A percentile compares a stretch with the other conserved stretches of the same genome.
Conservation (phyloP, 2,329 filamentous ascomycete genomes). For the Tricladium varicosporioides region DNA sequence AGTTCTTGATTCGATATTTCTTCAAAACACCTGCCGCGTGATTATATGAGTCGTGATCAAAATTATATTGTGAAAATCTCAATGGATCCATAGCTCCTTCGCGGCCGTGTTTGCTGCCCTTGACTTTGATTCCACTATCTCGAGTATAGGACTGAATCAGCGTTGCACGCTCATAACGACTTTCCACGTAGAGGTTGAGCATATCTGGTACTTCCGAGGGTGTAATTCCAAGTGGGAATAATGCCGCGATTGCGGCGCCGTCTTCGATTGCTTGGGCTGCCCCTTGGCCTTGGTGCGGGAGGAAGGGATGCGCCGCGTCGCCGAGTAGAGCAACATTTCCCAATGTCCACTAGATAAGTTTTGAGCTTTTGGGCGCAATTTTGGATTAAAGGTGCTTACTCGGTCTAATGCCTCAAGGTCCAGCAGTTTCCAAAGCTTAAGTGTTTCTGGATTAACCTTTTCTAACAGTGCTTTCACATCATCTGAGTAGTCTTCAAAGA, state of each 20-base stretch:
- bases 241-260: constrained; percentile 53
- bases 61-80: constrained; percentile 41
- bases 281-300: constrained; percentile 61
- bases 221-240: constrained; percentile 50
- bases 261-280: constrained; percentile 67
- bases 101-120: too few species aligned
- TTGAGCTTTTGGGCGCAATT: constrained; percentile 37
- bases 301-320: constrained; percentile 67
- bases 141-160: constrained; percentile 54
- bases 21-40: too few species aligned
- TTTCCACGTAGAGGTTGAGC: constrained; percentile 57
- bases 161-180: constrained; percentile 55
- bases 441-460: constrained; percentile 42
- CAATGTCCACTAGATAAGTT: constrained; percentile 48
- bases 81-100: constrained; percentile 29
- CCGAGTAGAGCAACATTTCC: constrained; percentile 54
- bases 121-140: constrained; percentile 38
- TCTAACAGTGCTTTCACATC: constrained; percentile 39
- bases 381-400: too few species aligned
- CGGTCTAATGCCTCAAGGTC: constrained; percentile 53
- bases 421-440: constrained; percentile 58
- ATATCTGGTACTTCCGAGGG: constrained; percentile 49
- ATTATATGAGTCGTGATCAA: constrained; percentile 42
- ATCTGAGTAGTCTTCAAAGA: constrained; percentile 40
- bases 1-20: constrained; percentile 37